Base-by-base conservation (phyloP, 225 moss, liverwort and hornwort species). In the Climacium dendroides region DNA sequence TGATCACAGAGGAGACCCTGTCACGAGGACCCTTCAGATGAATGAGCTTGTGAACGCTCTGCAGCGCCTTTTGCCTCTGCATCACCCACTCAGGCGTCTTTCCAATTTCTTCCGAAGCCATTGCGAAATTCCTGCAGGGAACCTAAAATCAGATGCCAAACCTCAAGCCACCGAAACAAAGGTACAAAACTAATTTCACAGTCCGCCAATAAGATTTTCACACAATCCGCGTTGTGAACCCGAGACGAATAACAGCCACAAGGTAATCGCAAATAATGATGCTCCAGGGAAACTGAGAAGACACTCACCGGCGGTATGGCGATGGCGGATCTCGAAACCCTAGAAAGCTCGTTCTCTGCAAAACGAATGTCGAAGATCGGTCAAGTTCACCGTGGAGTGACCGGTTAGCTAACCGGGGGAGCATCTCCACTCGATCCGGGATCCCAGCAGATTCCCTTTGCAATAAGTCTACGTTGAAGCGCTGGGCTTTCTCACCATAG, bases 1-100 rank as follows among this genome's bases (percentile, higher is more conserved):
- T 89, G 64, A 94, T 58, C 59, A 94, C 90, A 74, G 94, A 94
- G 30, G 84, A 79, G 84, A 94, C 54, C 71, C 43, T 93, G 76
- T 93, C 94, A 52, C 85, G 89, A 66, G 92, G 90, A 35, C 93
- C 94, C 90, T 94, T 94, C 26, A 94, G 83, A 73, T 94, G 93
- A 72, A 90, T 35, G 58, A 93, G 74, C 88, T 91, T 92, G 87
- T 94, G 94, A 7, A 94, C 93, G 19, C 89, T 25, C 80, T 94
- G 94, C 55, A 92, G 88, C 90, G 89, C 89, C 91, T 89, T 82
- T 89, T 94, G 94, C 86, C 14, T 91, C 83, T 72, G 73, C 83
- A 89, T 9, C 85, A 94, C 92, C 93, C 93, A 91, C 62, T 91
- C 93, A 15, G 92, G 87, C 63, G 87, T 13, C 84, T 92, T 92